Evolutionary conservation across 148 eudicot species (phyloP).

Genomic region (Nepenthes gracilis): DNA sequence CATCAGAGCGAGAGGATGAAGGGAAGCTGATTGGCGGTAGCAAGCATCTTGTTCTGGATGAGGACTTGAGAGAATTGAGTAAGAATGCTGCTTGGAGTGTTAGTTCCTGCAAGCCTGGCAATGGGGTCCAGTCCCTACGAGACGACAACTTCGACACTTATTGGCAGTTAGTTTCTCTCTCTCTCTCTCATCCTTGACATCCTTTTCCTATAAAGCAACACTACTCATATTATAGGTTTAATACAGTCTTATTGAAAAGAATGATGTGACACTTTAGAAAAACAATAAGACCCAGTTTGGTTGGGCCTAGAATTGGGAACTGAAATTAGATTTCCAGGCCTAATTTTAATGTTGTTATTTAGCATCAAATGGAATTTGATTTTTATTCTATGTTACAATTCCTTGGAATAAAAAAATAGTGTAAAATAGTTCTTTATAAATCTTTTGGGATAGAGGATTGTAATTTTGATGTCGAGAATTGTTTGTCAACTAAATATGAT

Average conservation of each 20-base stretch:
- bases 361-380: not conserved
- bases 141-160: constrained; percentile 75
- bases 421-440: too few species aligned
- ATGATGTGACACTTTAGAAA: too few species aligned
- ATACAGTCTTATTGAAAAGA: too few species aligned
- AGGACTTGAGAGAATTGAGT: constrained; percentile 82
- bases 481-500: too few species aligned
- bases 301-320: too few species aligned
- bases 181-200: not conserved
- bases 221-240: too few species aligned
- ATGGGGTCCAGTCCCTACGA: constrained; percentile 69
- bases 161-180: constrained; percentile 57
- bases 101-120: constrained; percentile 92
- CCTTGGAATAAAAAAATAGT: too few species aligned
- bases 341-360: too few species aligned
- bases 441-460: too few species aligned
- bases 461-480: too few species aligned
- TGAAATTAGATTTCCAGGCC: not conserved
- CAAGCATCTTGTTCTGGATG: constrained; percentile 50
- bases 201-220: too few species aligned
- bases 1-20: constrained; percentile 85
- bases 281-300: too few species aligned
- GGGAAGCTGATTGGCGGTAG: constrained; percentile 70
- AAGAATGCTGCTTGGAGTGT: constrained; percentile 97
- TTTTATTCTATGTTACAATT: not conserved